Conservation (phyloP, 306 rosid species). For the Castanea crenata region DNA sequence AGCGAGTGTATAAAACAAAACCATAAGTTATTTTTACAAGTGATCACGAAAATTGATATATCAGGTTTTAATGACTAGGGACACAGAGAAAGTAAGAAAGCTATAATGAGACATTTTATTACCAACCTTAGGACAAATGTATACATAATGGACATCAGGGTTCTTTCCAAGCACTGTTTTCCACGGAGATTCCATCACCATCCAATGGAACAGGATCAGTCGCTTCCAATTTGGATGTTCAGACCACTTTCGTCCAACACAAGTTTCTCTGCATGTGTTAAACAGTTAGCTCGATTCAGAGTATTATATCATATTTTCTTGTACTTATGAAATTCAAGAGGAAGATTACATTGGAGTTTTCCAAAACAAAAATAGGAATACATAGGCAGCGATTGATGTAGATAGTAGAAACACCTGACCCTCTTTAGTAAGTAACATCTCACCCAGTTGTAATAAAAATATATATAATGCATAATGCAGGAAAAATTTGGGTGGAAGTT, state of each 20-base stretch:
- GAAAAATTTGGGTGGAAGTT: neutral
- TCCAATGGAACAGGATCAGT: conserved; percentile 66
- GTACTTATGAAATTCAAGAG: neutral
- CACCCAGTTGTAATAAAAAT: neutral
- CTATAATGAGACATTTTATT: conserved; percentile 7
- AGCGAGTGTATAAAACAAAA: neutral
- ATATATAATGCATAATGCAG: neutral
- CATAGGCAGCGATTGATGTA: neutral
- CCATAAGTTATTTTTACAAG: conserved; percentile 1
- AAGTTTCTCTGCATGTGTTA: conserved; percentile 60
- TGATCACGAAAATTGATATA: neutral
- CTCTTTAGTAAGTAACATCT: neutral
- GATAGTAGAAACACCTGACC: conserved; percentile 10
- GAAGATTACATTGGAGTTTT: neutral
- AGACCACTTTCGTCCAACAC: conserved; percentile 43
- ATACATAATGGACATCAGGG: conserved; percentile 75
- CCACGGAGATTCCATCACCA: conserved; percentile 59
- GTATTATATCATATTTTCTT: neutral
- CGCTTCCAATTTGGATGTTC: conserved; percentile 60
- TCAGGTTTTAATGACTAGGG: neutral
- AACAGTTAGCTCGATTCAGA: neutral
- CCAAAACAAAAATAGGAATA: neutral
- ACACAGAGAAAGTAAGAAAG: neutral
- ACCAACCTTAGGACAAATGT: conserved; percentile 68
- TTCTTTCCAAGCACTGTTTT: conserved; percentile 58